Conservation (phyloP, 2,329 filamentous ascomycete species). For the Fusarium temperatum region DNA sequence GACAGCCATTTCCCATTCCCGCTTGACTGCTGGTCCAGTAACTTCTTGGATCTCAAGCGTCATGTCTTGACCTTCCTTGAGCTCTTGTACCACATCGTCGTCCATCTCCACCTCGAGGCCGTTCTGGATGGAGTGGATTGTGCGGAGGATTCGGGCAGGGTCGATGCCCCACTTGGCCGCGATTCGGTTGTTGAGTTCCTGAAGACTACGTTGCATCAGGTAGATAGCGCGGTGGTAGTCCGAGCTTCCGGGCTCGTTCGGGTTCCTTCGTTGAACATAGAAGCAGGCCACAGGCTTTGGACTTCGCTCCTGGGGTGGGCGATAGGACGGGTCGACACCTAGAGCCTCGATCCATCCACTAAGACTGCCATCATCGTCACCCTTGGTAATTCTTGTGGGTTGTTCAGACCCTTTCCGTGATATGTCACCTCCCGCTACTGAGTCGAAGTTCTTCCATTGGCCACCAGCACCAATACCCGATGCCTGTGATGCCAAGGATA, state of each 20-base stretch:
- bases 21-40: conserved; percentile 54
- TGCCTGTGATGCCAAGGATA: conserved; percentile 68
- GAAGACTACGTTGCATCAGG: conserved; percentile 77
- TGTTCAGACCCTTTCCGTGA: conserved; percentile 61
- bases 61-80: conserved; percentile 94
- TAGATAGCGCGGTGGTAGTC: conserved; percentile 88
- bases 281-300: conserved; percentile 86
- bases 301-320: conserved; percentile 76
- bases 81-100: conserved; percentile 84
- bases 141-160: conserved; percentile 72
- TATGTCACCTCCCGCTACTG: conserved; percentile 59
- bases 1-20: conserved; percentile 70
- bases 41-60: conserved; percentile 70
- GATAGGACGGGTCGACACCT: conserved; percentile 87
- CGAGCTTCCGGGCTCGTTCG: conserved; percentile 59
- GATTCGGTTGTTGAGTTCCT: conserved; percentile 77
- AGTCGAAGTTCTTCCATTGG: conserved; percentile 68
- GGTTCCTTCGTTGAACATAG: conserved; percentile 72
- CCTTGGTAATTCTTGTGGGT: conserved; percentile 60
- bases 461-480: conserved; percentile 53
- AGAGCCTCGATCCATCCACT: conserved; percentile 90
- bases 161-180: conserved; percentile 85
- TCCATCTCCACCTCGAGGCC: conserved; percentile 88
- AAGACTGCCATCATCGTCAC: conserved; percentile 70
- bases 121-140: conserved; percentile 75